Base-by-base conservation (phyloP, 768 basidiomycete species). In the Steccherinum ochraceum region DNA sequence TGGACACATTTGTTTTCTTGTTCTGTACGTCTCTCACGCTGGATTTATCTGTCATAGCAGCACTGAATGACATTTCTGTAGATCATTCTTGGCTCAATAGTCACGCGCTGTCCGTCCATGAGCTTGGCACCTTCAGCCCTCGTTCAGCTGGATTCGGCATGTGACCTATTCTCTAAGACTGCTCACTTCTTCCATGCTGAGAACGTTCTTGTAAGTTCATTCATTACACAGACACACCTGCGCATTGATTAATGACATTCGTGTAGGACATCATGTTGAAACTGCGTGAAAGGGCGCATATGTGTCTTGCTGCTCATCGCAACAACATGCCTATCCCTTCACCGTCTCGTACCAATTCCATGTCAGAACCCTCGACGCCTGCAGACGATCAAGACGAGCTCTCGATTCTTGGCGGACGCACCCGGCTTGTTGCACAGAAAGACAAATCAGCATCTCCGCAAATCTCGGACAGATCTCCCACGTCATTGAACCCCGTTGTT, bases 1-100 rank as follows among this genome's bases (percentile, higher is more conserved):
- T 83, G 84, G 56, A 83, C 81, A 2, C 83, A 86, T 61, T 78
- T 84, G 3, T 86, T 85, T 63, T 86, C 81, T 10, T 85, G 83
- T 57, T 75, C 82, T 40, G 84, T 85, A 62, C 56, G 63, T 58
- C n/a, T n/a, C n/a, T n/a, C n/a, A n/a, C n/a, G n/a, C n/a, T n/a
- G n/a, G n/a, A n/a, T n/a, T n/a, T n/a, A n/a, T n/a, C 64, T 83
- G 67, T 63, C 78, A 79, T 47, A 40, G 26, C 45, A n/a, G 23
- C 35, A 27, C 25, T 39, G 24, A 19, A 39, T 18, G 19, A n/a
- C 40, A 19, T 20, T 24, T 53, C 18, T 42, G 52, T 30, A 86
- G 84, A 82, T 86, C 56, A 82, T 86, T 4, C 68, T 86, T 44
- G 84, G 84, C 18, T 80, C 82, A 19, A 85, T 87, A 53, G 82